These are phyloP conservation scores for Saitozyma podzolica DNA, from an alignment of 768 basidiomycete genomes.

Conservation along the genomic window DNA sequence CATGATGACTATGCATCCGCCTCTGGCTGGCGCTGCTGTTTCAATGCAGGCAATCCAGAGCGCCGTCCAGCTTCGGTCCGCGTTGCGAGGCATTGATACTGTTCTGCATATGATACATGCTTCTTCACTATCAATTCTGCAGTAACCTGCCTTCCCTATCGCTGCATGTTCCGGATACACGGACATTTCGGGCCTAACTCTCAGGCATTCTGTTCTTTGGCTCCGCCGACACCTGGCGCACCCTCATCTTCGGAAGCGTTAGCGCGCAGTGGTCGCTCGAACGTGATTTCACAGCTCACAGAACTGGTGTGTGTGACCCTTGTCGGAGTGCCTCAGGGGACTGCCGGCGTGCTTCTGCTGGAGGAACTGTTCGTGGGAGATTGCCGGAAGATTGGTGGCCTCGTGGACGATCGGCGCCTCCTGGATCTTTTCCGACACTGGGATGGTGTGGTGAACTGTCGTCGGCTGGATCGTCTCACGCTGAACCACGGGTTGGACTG, in stretches of 20 bases:
- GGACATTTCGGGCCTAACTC: too few species aligned
- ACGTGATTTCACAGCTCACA: slow-evolving; percentile 15
- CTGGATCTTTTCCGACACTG: slow-evolving; percentile 53
- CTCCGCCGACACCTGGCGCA: not conserved
- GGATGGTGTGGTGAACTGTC: slow-evolving; percentile 52
- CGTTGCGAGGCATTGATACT: too few species aligned
- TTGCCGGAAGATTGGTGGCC: slow-evolving; percentile 50
- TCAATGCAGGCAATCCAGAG: too few species aligned
- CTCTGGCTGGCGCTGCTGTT: too few species aligned
- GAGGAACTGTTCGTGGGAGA: slow-evolving; percentile 45
- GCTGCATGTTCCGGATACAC: too few species aligned
- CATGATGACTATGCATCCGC: too few species aligned
- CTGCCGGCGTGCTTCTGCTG: slow-evolving; percentile 39
- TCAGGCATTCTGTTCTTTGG: too few species aligned
- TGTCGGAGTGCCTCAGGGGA: slow-evolving; percentile 39
- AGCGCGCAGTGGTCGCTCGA: not conserved
- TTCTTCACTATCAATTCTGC: too few species aligned
- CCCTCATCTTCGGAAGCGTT: not conserved
- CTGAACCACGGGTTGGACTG: slow-evolving; percentile 53
- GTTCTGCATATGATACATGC: too few species aligned
- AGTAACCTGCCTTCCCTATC: too few species aligned
- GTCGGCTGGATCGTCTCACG: slow-evolving; percentile 53
- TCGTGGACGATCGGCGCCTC: slow-evolving; percentile 54
- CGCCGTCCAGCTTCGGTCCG: too few species aligned
- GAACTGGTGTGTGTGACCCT: slow-evolving; percentile 47